Percentiles rank a stretch among this genome's conserved stretches.
Conservation (phyloP, 1,284 basidiomycete genomes). For the Microstroma glucosiphilum region DNA sequence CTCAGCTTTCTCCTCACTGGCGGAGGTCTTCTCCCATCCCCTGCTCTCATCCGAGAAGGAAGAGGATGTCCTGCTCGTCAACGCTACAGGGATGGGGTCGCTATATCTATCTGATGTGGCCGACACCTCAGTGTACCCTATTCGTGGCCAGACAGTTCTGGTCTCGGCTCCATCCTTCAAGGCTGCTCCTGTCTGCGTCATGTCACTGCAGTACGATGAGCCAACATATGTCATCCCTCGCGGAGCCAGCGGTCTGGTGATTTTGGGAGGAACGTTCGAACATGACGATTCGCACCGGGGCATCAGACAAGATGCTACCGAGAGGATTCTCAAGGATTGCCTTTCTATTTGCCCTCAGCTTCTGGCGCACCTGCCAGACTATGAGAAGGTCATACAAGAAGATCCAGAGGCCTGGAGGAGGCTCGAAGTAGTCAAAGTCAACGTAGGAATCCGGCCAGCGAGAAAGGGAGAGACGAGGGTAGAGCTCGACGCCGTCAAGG, state of each 20-base stretch:
- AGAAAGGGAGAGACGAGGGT: slow-evolving; percentile 32
- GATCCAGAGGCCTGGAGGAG: slow-evolving; percentile 17
- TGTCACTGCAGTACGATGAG: slow-evolving; percentile 19
- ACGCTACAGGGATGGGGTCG: slow-evolving; percentile 54
- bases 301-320: slow-evolving; percentile 54
- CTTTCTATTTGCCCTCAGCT: slow-evolving; percentile 28
- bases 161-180: slow-evolving; percentile 60
- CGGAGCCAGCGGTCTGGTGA: slow-evolving; percentile 53
- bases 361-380: slow-evolving; percentile 18
- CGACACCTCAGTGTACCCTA: slow-evolving; percentile 72
- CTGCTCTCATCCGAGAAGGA: slow-evolving; percentile 13
- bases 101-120: slow-evolving; percentile 49
- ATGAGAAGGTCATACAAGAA: slow-evolving; percentile 5
- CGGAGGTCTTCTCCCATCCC: slow-evolving; percentile 22
- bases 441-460: slow-evolving; percentile 34
- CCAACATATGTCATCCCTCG: slow-evolving; percentile 59
- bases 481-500: slow-evolving; percentile 18
- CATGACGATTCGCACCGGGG: slow-evolving; percentile 20
- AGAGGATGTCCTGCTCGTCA: slow-evolving; percentile 50
- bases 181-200: slow-evolving; percentile 26
- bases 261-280: slow-evolving; percentile 61
- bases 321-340: slow-evolving; percentile 55
- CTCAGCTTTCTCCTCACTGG: slow-evolving; percentile 18
- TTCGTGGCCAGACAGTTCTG: slow-evolving; percentile 78
- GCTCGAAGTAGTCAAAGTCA: slow-evolving; percentile 28